These are phyloP conservation scores for Spathaspora jeffriesii DNA, from an alignment of 1,139 yeast genomes.

Conservation along the genomic window DNA sequence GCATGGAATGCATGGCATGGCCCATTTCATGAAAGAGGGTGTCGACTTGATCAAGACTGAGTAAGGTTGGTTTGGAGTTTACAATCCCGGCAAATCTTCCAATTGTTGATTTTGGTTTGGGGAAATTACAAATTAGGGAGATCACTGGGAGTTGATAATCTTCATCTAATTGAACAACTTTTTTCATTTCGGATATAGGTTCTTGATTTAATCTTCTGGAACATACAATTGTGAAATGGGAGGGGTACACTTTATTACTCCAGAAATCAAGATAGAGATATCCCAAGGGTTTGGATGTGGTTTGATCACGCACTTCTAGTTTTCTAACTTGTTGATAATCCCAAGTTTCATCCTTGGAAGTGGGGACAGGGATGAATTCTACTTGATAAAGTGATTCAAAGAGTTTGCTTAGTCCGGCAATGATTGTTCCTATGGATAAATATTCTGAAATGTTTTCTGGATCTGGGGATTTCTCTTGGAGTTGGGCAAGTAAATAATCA, in stretches of 20 bases:
- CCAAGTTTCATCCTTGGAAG: conserved; percentile 85
- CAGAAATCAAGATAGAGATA: conserved; percentile 47
- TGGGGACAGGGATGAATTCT: conserved; percentile 64
- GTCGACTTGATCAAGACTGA: conserved; percentile 80
- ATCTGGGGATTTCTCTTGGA: conserved; percentile 14
- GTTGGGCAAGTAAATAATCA: conserved; percentile 53
- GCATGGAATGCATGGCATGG: conserved; percentile 98
- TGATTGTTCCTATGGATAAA: conserved; percentile 84
- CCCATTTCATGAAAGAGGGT: conserved; percentile 99
- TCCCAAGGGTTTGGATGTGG: conserved; percentile 30
- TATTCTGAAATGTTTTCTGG: conserved; percentile 50
- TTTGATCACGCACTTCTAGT: conserved; percentile 56
- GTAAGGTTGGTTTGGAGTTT: conserved; percentile 35
- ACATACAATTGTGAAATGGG: conserved; percentile 97
- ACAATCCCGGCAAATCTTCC: conserved; percentile 30
- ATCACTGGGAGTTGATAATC: conserved; percentile 86
- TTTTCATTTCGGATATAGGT: conserved; percentile 28
- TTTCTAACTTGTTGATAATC: conserved; percentile 77
- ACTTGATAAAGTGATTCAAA: conserved; percentile 77
- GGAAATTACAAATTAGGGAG: conserved; percentile 85
- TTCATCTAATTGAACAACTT: conserved; percentile 51
- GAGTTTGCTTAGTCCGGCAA: conserved; percentile 77
- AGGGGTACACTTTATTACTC: conserved; percentile 61
- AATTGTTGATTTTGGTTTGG: conserved; percentile 25
- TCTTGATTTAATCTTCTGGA: conserved; percentile 56